Conservation (phyloP, 257 asterid genomes). For the Rhazya stricta region DNA sequence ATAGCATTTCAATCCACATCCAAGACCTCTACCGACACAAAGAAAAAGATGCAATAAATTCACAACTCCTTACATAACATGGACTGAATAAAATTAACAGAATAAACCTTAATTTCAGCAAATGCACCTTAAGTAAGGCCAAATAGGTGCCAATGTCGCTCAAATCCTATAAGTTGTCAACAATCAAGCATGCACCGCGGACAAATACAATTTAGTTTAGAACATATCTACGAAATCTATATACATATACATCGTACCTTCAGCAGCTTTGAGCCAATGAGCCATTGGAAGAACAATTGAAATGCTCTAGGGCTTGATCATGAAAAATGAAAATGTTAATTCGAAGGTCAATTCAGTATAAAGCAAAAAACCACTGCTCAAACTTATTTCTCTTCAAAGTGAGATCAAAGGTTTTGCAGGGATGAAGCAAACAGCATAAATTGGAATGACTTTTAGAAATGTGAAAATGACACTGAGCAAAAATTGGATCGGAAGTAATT, state of each 20-base stretch:
- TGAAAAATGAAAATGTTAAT: slow-evolving; percentile 2
- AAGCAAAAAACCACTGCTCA: not conserved
- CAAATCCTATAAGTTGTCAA: not conserved
- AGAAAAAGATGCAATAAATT: not conserved
- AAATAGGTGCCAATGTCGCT: not conserved
- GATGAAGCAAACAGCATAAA: not conserved
- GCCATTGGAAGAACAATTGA: slow-evolving; percentile 27
- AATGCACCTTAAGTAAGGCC: no score
- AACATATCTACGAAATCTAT: not conserved
- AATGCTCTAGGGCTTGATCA: slow-evolving; percentile 20
- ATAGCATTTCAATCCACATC: not conserved
- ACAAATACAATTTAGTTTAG: not conserved
- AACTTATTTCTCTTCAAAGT: not conserved
- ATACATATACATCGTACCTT: slow-evolving; percentile 45
- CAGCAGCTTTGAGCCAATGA: slow-evolving; percentile 96
- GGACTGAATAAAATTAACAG: not conserved
- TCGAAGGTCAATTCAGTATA: not conserved
- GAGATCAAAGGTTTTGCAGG: not conserved
- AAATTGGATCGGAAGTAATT: slow-evolving; percentile 19
- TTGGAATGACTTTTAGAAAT: not conserved
- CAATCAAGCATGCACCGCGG: not conserved
- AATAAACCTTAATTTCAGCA: not conserved
- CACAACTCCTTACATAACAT: not conserved
- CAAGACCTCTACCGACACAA: not conserved
- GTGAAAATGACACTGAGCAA: not conserved